Conservation (phyloP, 140 eudicot genomes). For the Flaveria floridana region DNA sequence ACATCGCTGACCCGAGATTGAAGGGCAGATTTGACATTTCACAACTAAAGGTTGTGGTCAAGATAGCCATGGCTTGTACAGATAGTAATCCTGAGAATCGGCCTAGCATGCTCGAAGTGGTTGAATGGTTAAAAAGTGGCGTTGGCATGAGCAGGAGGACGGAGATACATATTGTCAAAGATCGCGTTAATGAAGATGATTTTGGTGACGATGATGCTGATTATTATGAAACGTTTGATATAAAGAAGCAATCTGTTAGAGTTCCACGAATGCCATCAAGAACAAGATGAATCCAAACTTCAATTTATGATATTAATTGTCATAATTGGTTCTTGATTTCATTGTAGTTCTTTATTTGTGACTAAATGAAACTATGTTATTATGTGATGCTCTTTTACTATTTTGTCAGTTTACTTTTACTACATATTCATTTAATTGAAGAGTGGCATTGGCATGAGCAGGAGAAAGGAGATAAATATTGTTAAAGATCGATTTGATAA, state of each 20-base stretch:
- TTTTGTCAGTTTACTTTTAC: no score
- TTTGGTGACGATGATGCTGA: slow-evolving; percentile 39
- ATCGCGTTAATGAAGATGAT: slow-evolving; percentile 38
- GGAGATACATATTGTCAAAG: slow-evolving; percentile 38
- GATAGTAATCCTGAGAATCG: slow-evolving; percentile 63
- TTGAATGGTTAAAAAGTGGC: slow-evolving; percentile 58
- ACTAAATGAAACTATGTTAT: slow-evolving; percentile 30
- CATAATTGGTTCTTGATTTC: slow-evolving; percentile 19
- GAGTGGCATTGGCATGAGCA: no score
- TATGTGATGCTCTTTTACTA: not conserved
- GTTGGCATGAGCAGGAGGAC: slow-evolving; percentile 38
- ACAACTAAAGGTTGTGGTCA: slow-evolving; percentile 47
- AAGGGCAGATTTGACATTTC: slow-evolving; percentile 53
- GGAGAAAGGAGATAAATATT: no score
- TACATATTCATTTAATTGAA: no score
- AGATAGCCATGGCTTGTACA: slow-evolving; percentile 58
- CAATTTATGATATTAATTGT: slow-evolving; percentile 10
- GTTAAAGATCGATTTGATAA: no score
- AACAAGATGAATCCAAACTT: slow-evolving; percentile 18
- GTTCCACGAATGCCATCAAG: slow-evolving; percentile 38
- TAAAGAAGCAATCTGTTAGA: slow-evolving; percentile 29
- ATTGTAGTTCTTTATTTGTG: slow-evolving; percentile 30
- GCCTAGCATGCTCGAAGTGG: slow-evolving; percentile 77
- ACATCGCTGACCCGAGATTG: slow-evolving; percentile 65
- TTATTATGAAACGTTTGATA: slow-evolving; percentile 50